Percentiles rank a stretch among this genome's conserved stretches.
phyloP scores from a whole-genome alignment of 2,329 filamentous ascomycete genomes.

The Pseudocercospora eumusae region DNA sequence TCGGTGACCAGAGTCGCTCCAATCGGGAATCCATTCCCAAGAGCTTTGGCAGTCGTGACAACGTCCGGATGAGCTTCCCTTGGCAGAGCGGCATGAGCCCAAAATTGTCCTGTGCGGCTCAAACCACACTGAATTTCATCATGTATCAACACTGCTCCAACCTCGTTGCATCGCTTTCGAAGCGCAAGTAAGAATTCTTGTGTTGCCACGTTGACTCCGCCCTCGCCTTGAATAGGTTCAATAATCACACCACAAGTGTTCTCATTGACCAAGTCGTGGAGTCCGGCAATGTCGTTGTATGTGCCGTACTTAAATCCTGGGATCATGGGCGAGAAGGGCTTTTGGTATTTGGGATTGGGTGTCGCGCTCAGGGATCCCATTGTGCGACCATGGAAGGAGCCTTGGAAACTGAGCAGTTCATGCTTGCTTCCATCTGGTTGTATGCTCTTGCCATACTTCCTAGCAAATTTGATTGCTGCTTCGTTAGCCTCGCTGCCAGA shows the following conservation, averaged over 20 bases:
- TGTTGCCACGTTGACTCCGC: conserved; percentile 81
- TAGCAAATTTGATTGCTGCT: conserved; percentile 93
- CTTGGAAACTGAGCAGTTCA: conserved; percentile 86
- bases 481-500: conserved; percentile 97
- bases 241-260: conserved; percentile 92
- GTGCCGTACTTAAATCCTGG: conserved; percentile 86
- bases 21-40: conserved; percentile 95
- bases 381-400: conserved; percentile 93
- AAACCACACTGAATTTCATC: conserved; percentile 98
- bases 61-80: conserved; percentile 87
- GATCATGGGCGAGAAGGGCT: conserved; percentile 91
- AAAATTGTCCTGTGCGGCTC: conserved; percentile 80
- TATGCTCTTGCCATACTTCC: conserved; percentile 75
- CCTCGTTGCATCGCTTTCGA: conserved; percentile 79
- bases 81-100: conserved; percentile 79
- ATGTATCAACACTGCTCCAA: conserved; percentile 86
- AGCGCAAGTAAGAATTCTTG: conserved; percentile 82
- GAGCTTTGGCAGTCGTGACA: conserved; percentile 89
- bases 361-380: conserved; percentile 96
- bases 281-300: conserved; percentile 76
- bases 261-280: conserved; percentile 74
- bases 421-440: conserved; percentile 58
- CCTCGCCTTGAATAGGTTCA: conserved; percentile 96
- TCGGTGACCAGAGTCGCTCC: conserved; percentile 73
- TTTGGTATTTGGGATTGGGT: conserved; percentile 96